Base-by-base conservation (phyloP, 2,329 filamentous ascomycete species). In the Cordyceps fumosorosea region DNA sequence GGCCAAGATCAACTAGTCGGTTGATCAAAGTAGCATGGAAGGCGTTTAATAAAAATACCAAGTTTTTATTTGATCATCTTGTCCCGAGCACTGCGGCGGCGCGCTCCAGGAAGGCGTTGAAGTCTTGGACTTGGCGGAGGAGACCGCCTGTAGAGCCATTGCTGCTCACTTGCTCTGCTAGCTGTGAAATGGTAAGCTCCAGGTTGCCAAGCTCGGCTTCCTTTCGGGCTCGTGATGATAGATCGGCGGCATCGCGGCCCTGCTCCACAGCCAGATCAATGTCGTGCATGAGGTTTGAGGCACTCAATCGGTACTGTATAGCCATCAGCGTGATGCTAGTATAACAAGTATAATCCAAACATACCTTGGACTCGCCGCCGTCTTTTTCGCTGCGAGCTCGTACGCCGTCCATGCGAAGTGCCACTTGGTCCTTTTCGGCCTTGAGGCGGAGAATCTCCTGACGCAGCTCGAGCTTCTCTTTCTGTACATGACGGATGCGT, bases 91-190 rank as follows among this genome's bases (percentile, higher is more conserved):
- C 82, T 34, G 77, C 71, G 2, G 84, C 85, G 6, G 84, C 79
- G 24, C 86, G 78, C 70, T 88, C 86, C 55, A 89, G 73, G 65
- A 88, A 85, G 37, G 78, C 79, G 65, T 88, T 89, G 67, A 88
- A 88, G 54, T 84, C 80, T 64, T 75, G 80, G 60, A 88, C 79
- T 69, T 84, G 81, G 63, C 76, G 78, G 65, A 88, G 73, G 5
- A 81, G 73, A 2, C 83, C 83, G 24, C 83, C 83, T 1, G 77
- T 75, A 10, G 76, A 74, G 57, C 80, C 78, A 22, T 73, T 72
- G 45, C 75, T 79, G 67, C 81, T 83, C 2, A 81, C 81, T 67
- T 85, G 78, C 44, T 81, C 78, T 0, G 81, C 76, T 5, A 88
- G 74, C 29, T 77, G 77, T n/a, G 81, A 80, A 37, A 87, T 75